Evolutionary conservation across 768 basidiomycete species (phyloP).

Genomic region (Leccinum arenicola): DNA sequence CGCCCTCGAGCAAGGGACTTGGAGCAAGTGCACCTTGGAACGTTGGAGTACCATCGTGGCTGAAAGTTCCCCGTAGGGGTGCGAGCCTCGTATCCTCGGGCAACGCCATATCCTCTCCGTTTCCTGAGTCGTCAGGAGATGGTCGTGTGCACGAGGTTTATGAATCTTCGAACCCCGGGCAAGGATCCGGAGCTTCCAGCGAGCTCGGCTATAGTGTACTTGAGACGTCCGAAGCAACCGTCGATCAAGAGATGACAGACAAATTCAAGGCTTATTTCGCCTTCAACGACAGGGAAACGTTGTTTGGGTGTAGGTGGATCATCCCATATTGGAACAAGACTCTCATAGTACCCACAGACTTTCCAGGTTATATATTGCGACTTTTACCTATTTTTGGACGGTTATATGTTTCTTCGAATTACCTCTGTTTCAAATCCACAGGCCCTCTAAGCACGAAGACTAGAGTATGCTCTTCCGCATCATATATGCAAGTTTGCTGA

Average conservation of each 20-base stretch:
- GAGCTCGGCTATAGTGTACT: constrained; percentile 81
- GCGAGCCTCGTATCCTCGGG: constrained; percentile 35
- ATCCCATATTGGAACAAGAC: background rate
- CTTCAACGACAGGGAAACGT: constrained; percentile 80
- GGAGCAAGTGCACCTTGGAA: constrained; percentile 43
- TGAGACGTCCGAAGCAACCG: constrained; percentile 61
- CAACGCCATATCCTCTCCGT: constrained; percentile 17
- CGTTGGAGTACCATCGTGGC: constrained; percentile 71
- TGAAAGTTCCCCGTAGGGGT: constrained; percentile 47
- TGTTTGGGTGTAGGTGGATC: constrained; percentile 78
- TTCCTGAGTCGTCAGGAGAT: constrained; percentile 26
- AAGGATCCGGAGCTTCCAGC: constrained; percentile 34
- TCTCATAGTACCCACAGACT: constrained; percentile 52
- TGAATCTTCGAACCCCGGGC: constrained; percentile 20
- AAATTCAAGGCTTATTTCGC: constrained; percentile 85
- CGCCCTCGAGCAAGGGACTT: constrained; percentile 44
- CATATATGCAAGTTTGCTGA: constrained; percentile 2
- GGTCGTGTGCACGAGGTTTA: constrained; percentile 59
- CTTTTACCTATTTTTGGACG: constrained; percentile 87
- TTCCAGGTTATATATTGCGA: constrained; percentile 87
- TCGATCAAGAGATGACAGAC: constrained; percentile 62
- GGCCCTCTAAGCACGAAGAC: constrained; percentile 78
- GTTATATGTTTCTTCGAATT: constrained; percentile 88
- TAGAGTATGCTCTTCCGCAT: constrained; percentile 52
- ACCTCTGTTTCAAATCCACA: constrained; percentile 92